These are phyloP conservation scores for Cladophialophora carrionii DNA, from an alignment of 2,329 filamentous ascomycete species.

Conservation along the genomic window DNA sequence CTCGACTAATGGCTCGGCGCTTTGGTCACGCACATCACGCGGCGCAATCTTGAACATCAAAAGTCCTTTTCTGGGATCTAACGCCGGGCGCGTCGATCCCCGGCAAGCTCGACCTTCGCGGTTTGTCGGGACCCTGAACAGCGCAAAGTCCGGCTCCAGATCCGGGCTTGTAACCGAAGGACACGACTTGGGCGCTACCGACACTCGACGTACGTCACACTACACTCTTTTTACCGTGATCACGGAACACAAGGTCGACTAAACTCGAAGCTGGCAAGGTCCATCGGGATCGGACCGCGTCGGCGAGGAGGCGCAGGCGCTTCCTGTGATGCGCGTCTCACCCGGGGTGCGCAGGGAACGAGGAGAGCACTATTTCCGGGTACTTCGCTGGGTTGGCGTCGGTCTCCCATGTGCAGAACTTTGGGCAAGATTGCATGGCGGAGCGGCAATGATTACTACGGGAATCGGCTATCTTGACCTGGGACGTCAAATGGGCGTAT, in stretches of 20 bases:
- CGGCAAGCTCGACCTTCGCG: not conserved
- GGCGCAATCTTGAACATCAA: conserved; percentile 1
- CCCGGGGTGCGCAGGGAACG: conserved; percentile 3
- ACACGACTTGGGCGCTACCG: not conserved
- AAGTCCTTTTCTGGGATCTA: not conserved
- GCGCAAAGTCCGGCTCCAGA: not conserved
- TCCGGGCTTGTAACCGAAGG: not conserved
- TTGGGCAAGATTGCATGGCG: conserved; percentile 16
- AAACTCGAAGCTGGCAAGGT: not conserved
- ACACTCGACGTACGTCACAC: conserved; percentile 6
- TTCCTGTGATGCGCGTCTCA: conserved; percentile 19
- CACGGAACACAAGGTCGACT: not conserved
- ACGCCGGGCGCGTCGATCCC: not conserved
- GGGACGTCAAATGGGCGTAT: conserved; percentile 6
- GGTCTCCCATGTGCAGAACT: conserved; percentile 15
- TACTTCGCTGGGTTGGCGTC: conserved; percentile 13
- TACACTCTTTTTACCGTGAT: conserved; percentile 5
- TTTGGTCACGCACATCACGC: not conserved
- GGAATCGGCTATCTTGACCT: conserved; percentile 5
- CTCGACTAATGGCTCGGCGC: not conserved
- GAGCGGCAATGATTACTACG: conserved; percentile 18
- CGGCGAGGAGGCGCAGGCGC: conserved; percentile 18
- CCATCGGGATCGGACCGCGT: conserved; percentile 9
- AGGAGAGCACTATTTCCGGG: conserved; percentile 17
- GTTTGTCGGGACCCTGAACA: not conserved